Evolutionary conservation across 2,329 filamentous ascomycete genomes (phyloP).

Genomic region (Fusarium anguioides): DNA sequence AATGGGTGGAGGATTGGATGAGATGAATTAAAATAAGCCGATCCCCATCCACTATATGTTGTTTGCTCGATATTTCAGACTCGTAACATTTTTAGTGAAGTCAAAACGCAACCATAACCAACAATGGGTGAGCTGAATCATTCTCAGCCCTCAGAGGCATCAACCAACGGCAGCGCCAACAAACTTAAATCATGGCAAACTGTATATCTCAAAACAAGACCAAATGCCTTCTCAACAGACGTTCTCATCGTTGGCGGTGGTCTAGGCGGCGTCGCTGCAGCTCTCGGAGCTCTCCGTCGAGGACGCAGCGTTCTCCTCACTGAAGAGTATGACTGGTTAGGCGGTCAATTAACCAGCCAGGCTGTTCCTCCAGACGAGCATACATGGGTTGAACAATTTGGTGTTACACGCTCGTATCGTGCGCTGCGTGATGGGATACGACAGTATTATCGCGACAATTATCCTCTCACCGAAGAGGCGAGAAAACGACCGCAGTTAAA

Average conservation of each 20-base stretch:
- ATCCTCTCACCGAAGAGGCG: constrained; percentile 43
- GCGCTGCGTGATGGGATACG: constrained; percentile 40
- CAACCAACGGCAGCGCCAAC: neutral
- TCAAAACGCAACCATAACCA: no score
- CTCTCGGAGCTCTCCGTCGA: constrained; percentile 42
- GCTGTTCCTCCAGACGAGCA: constrained; percentile 47
- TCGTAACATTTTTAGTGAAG: no score
- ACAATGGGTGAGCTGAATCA: constrained; percentile 22
- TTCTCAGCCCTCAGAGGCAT: neutral
- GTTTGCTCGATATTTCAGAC: neutral
- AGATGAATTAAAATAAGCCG: constrained; percentile 7
- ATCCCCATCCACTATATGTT: neutral
- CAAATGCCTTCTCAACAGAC: constrained; percentile 33
- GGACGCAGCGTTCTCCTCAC: constrained; percentile 42
- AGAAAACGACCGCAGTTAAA: constrained; percentile 42
- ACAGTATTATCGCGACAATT: constrained; percentile 44
- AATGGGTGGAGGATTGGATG: neutral
- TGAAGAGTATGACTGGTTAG: constrained; percentile 46
- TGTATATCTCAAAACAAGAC: neutral
- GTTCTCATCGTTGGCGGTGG: constrained; percentile 43
- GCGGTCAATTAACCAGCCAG: constrained; percentile 45
- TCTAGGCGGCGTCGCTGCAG: constrained; percentile 44
- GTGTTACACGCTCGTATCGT: constrained; percentile 44
- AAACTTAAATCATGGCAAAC: constrained; percentile 10
- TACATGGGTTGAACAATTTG: constrained; percentile 47